Percentiles rank a stretch among this genome's conserved stretches.
These are phyloP conservation scores for Colletotrichum orchidophilum DNA, from an alignment of 2,329 filamentous ascomycete species.

Conservation along the genomic window DNA sequence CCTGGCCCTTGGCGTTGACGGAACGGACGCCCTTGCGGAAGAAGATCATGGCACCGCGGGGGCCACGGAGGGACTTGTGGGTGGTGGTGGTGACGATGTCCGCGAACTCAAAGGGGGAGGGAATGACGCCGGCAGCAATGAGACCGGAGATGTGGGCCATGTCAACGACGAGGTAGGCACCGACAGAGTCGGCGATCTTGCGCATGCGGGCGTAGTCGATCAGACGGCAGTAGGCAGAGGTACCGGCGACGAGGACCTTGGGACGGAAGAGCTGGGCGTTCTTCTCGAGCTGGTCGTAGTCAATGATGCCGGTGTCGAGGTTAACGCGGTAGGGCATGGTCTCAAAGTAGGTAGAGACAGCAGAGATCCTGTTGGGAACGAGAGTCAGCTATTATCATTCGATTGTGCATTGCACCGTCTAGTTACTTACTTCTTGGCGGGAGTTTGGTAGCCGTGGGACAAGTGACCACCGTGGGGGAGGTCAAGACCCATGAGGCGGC, in stretches of 20 bases:
- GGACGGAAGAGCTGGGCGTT: conserved; percentile 92
- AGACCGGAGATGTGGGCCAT: conserved; percentile 99
- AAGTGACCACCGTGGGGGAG: conserved; percentile 94
- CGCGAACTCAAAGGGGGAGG: conserved; percentile 89
- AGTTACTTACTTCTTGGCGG: conserved; percentile 79
- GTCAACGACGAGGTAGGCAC: conserved; percentile 94
- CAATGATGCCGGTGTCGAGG: conserved; percentile 91
- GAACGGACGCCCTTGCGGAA: conserved; percentile 96
- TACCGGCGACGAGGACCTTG: conserved; percentile 95
- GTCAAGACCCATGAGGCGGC: conserved; percentile 96
- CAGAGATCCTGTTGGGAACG: conserved; percentile 74
- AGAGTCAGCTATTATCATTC: background rate
- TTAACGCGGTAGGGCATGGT: conserved; percentile 96
- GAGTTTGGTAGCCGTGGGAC: conserved; percentile 97
- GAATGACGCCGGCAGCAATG: conserved; percentile 91
- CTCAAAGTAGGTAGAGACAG: conserved; percentile 98
- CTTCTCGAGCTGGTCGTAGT: conserved; percentile 93
- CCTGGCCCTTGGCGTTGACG: conserved; percentile 90
- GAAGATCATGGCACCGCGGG: conserved; percentile 99
- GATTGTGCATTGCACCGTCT: too few species aligned
- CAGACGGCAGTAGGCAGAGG: conserved; percentile 96
- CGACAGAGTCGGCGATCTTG: conserved; percentile 91
- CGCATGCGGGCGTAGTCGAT: conserved; percentile 98
- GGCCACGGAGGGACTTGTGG: conserved; percentile 98
- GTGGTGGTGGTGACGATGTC: conserved; percentile 99